Conservation (phyloP, 495 filamentous ascomycete genomes). For the Podospora tetraspora region DNA sequence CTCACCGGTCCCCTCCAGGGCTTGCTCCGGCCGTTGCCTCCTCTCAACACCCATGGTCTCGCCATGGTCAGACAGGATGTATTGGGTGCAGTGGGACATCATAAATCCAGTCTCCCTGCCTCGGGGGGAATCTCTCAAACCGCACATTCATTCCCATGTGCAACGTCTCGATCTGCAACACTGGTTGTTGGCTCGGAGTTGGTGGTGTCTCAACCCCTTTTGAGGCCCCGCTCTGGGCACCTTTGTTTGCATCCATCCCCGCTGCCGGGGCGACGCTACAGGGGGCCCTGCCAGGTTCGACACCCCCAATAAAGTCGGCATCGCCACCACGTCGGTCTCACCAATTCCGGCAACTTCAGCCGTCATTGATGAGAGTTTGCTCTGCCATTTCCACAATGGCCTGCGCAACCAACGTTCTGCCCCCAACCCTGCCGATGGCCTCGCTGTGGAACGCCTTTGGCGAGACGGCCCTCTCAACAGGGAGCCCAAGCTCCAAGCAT, state of each 20-base stretch:
- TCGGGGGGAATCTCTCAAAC: background rate
- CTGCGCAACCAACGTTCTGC: slow-evolving; percentile 37
- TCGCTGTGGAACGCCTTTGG: slow-evolving; percentile 43
- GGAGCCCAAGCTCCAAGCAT: slow-evolving; percentile 37
- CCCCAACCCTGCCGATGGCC: slow-evolving; percentile 38
- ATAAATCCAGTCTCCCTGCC: background rate
- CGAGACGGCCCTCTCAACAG: slow-evolving; percentile 34
- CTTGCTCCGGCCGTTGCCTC: background rate
- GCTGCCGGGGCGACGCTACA: slow-evolving; percentile 12
- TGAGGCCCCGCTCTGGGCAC: background rate
- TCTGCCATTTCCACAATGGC: slow-evolving; percentile 24
- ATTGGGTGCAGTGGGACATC: background rate
- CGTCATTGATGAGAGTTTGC: slow-evolving; percentile 12
- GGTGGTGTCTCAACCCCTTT: slow-evolving; percentile 5
- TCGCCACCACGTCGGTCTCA: slow-evolving; percentile 9
- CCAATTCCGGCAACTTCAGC: slow-evolving; percentile 1
- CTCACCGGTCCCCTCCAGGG: background rate
- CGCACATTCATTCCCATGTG: background rate
- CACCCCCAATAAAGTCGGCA: slow-evolving; percentile 6
- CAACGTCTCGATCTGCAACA: background rate
- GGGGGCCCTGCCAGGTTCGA: slow-evolving; percentile 3
- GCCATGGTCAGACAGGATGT: background rate
- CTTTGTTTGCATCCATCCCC: slow-evolving; percentile 8
- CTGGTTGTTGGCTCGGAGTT: background rate
- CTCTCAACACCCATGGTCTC: background rate